Conservation (phyloP, 1,284 basidiomycete genomes). For the Pseudozyma thailandica region DNA sequence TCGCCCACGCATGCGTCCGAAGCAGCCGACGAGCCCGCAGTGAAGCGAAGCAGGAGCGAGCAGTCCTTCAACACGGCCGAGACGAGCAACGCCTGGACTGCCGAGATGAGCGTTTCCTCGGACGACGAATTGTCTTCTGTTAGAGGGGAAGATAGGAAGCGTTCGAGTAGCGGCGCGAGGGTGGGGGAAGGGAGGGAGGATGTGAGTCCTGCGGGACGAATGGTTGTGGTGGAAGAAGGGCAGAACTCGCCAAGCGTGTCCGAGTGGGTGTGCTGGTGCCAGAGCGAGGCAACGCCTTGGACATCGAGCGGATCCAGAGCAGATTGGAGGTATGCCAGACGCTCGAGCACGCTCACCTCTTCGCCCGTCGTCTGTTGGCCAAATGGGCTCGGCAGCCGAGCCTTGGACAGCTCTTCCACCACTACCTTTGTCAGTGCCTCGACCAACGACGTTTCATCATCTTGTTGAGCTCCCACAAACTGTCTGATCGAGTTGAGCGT, state of each 20-base stretch:
- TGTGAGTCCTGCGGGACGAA: conserved; percentile 6
- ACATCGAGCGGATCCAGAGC: conserved; percentile 83
- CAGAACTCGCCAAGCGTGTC: conserved; percentile 17
- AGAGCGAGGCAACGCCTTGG: conserved; percentile 74
- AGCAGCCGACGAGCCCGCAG: too few species aligned
- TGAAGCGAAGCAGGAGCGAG: conserved; percentile 78
- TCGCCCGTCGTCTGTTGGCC: neutral
- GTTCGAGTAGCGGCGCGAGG: conserved; percentile 6
- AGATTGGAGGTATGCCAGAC: conserved; percentile 77
- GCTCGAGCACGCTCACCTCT: conserved; percentile 70
- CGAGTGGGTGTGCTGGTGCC: conserved; percentile 27
- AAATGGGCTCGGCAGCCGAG: neutral
- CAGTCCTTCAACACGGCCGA: conserved; percentile 97
- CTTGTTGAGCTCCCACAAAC: conserved; percentile 6
- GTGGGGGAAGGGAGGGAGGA: conserved; percentile 7
- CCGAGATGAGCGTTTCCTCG: conserved; percentile 13
- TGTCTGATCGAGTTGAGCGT: conserved; percentile 1
- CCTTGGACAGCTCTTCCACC: conserved; percentile 18
- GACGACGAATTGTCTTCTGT: too few species aligned
- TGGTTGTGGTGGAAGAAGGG: neutral
- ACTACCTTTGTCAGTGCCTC: conserved; percentile 5
- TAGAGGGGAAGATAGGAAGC: conserved; percentile 6
- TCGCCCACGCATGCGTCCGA: conserved; percentile 2
- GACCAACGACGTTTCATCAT: too few species aligned
- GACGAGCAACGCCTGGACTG: conserved; percentile 74